Percentiles rank a stretch among this genome's conserved stretches.
phyloP scores from a whole-genome alignment of 768 basidiomycete species.

The Tylopilus balloui region DNA sequence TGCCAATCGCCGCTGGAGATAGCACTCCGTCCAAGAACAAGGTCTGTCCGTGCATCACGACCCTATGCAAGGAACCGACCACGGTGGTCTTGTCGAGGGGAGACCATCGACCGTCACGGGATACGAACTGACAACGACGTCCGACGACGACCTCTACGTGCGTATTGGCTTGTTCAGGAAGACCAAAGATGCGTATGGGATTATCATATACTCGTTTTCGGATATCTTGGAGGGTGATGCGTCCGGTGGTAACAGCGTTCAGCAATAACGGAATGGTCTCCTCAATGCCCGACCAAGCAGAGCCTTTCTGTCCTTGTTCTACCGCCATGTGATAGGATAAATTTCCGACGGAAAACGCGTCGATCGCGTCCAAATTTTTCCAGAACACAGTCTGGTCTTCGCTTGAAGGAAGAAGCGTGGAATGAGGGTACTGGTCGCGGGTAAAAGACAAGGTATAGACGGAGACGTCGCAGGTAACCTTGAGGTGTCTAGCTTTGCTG shows the following conservation, averaged over 20 bases:
- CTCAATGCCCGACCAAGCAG: constrained; percentile 74
- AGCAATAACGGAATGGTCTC: constrained; percentile 87
- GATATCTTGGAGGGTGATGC: constrained; percentile 79
- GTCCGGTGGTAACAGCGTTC: constrained; percentile 76
- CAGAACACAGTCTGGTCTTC: constrained; percentile 83
- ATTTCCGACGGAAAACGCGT: constrained; percentile 87
- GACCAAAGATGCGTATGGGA: constrained; percentile 84
- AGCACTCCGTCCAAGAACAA: constrained; percentile 82
- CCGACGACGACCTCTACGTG: constrained; percentile 92
- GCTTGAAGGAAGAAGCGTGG: constrained; percentile 60
- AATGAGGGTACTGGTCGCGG: constrained; percentile 63
- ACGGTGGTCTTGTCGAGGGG: constrained; percentile 63
- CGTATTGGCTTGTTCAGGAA: constrained; percentile 82
- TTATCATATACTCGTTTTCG: constrained; percentile 84
- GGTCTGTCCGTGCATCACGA: constrained; percentile 86
- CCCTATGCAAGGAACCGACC: constrained; percentile 80
- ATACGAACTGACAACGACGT: constrained; percentile 56
- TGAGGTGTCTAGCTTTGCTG: constrained; percentile 89
- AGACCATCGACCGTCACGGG: constrained; percentile 66
- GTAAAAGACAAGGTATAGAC: constrained; percentile 90
- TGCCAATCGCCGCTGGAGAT: constrained; percentile 55
- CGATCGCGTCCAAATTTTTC: constrained; percentile 78
- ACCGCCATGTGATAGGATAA: constrained; percentile 72
- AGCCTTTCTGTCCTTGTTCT: constrained; percentile 55
- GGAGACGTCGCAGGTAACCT: constrained; percentile 95